Conservation (phyloP, 352 stramenopile genomes). For the Globisporangium carolinianum region DNA sequence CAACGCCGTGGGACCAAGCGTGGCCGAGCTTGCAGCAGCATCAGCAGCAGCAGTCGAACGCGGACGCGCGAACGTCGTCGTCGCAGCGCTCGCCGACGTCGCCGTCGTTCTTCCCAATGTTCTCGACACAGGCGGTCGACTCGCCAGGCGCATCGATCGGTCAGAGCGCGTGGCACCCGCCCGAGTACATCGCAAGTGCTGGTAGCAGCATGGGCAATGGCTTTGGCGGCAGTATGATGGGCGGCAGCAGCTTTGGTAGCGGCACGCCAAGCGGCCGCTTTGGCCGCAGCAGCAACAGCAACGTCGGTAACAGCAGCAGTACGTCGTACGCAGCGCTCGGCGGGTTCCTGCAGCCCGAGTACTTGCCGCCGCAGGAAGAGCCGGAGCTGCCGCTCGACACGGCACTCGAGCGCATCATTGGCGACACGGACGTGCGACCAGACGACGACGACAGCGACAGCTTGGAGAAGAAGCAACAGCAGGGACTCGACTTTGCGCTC, state of each 20-base stretch:
- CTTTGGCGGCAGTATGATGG: slow-evolving; percentile 21
- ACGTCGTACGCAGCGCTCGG: slow-evolving; percentile 48
- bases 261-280: not conserved
- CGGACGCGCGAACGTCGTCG: slow-evolving; percentile 24
- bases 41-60: slow-evolving; percentile 6
- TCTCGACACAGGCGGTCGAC: slow-evolving; percentile 21
- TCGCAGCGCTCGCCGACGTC: slow-evolving; percentile 29
- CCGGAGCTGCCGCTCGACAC: slow-evolving; percentile 44
- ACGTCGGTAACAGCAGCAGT: slow-evolving; percentile 2
- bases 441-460: slow-evolving; percentile 9
- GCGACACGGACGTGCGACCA: slow-evolving; percentile 1
- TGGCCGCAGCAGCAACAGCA: not conserved
- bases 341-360: slow-evolving; percentile 57
- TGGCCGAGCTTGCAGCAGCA: slow-evolving; percentile 33
- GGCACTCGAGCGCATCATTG: slow-evolving; percentile 30
- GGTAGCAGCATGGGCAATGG: slow-evolving; percentile 36
- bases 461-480: slow-evolving; percentile 16
- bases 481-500: slow-evolving; percentile 12
- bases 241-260: not conserved
- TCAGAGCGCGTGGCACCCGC: slow-evolving; percentile 17
- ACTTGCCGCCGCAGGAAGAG: slow-evolving; percentile 32
- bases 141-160: slow-evolving; percentile 5
- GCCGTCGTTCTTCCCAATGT: slow-evolving; percentile 56
- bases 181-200: slow-evolving; percentile 20
- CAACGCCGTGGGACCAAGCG: slow-evolving; percentile 45